Evolutionary conservation across 148 eudicot genomes (phyloP), one percentile per base, ranked within the genome.

Genomic region (Rhododendron kiyosumense): DNA sequence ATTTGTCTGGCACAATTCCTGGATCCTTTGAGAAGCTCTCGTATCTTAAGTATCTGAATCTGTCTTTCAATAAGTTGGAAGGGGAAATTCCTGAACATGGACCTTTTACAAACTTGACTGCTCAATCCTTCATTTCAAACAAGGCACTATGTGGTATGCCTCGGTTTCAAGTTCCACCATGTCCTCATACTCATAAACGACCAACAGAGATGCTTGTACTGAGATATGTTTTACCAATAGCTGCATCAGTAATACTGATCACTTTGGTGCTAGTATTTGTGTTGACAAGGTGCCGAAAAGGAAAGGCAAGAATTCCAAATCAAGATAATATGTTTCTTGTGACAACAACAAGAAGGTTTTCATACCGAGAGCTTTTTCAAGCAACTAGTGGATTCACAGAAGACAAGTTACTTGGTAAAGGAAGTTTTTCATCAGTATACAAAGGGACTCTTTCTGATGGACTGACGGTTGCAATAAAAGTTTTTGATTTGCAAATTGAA

Each of bases 31-130:
- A 79, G 36, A 32, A 18, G 30, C 87, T 85, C 38, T 20, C 34
- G 0, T 67, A 46, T 79, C 84, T 85, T 10, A 48, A 46, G 20
- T 61, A 51, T 20, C 71, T 79, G 15, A 48, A 75, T 48, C 36
- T 85, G 38, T 74, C 87, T 43, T 80, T 30, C 41, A 85, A 85
- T 65, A 30, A 30, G 45, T 24, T 85, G 45, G 54, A 38, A 65
- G 87, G 84, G n/a, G 36, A 74, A 43, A 85, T 85, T 59, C 87
- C 87, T 3, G 28, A 5, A 2, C 48, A 83, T 43, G 87, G 86
- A 34, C 61, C 59, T 69, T 85, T 85, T 41, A 34, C 18, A 14
- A 85, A 69, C 59, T 85, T 85, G 22, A 78, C 83, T 13, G 38
- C 28, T 63, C 54, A 12, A 45, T 48, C 81, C 26, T 85, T 79